phyloP scores from a whole-genome alignment of 805 yeast genomes.

The Blastobotrys attinorum region DNA sequence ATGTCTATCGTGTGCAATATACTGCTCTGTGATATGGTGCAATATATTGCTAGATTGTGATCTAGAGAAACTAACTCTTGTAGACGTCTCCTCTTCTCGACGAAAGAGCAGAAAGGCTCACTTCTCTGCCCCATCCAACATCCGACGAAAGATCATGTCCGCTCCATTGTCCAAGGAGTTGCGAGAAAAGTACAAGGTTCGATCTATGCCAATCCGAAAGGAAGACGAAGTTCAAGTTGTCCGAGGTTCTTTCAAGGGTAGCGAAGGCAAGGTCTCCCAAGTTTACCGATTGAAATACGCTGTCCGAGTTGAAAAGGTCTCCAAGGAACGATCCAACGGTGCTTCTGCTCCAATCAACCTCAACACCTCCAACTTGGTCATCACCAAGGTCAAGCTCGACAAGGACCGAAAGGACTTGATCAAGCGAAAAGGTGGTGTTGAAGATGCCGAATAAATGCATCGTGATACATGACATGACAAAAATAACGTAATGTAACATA shows the following conservation, averaged over 20 bases:
- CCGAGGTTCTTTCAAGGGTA: slow-evolving; percentile 99
- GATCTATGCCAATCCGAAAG: slow-evolving; percentile 94
- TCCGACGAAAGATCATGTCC: slow-evolving; percentile 88
- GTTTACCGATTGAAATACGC: slow-evolving; percentile 98
- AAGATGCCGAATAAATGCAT: slow-evolving; percentile 64
- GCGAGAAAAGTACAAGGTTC: slow-evolving; percentile 94
- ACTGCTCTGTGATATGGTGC: not conserved
- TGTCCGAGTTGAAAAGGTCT: slow-evolving; percentile 93
- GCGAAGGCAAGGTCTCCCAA: slow-evolving; percentile 95
- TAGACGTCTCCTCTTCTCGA: slow-evolving; percentile 99
- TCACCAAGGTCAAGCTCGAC: slow-evolving; percentile 97
- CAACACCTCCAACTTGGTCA: slow-evolving; percentile 98
- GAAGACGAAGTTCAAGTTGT: slow-evolving; percentile 92
- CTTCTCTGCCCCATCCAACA: slow-evolving; percentile 96
- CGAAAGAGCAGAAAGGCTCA: slow-evolving; percentile 99
- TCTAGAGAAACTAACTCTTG: not conserved
- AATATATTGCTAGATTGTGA: not conserved
- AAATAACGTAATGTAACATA: not conserved
- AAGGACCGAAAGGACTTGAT: slow-evolving; percentile 98
- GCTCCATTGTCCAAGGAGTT: slow-evolving; percentile 99
- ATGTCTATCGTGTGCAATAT: too few species aligned
- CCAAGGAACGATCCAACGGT: slow-evolving; percentile 97
- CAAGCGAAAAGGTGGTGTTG: slow-evolving; percentile 89
- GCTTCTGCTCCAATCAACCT: slow-evolving; percentile 95
- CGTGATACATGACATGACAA: not conserved